These are phyloP conservation scores for Pyricularia sp. DNA, from an alignment of 2,329 filamentous ascomycete genomes.

Conservation along the genomic window DNA sequence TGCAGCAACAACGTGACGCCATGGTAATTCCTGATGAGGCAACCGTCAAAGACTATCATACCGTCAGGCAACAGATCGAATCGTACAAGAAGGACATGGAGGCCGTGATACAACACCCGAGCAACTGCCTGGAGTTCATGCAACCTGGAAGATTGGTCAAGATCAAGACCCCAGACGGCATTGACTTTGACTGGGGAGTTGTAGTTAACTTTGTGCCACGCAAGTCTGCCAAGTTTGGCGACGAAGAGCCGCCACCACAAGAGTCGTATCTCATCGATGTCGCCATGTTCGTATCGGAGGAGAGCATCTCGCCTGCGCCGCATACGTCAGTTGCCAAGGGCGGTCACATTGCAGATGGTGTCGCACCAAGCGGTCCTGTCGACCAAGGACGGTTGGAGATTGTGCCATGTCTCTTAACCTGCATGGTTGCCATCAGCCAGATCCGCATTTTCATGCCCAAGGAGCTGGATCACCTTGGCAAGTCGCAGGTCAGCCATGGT, in stretches of 20 bases:
- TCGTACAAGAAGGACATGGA: constrained; percentile 83
- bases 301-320: constrained; percentile 34
- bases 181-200: constrained; percentile 92
- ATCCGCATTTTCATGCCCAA: constrained; percentile 75
- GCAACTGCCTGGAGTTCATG: constrained; percentile 75
- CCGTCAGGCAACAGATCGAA: constrained; percentile 75
- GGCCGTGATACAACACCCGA: constrained; percentile 83
- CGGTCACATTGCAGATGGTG: constrained; percentile 50
- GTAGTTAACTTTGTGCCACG: constrained; percentile 66
- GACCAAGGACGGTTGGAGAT: constrained; percentile 67
- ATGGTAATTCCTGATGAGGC: constrained; percentile 78
- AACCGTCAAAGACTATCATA: constrained; percentile 90
- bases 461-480: constrained; percentile 60
- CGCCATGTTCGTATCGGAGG: constrained; percentile 51
- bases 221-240: constrained; percentile 50
- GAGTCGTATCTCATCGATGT: constrained; percentile 79
- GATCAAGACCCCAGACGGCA: constrained; percentile 64
- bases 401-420: constrained; percentile 78
- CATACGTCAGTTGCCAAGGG: constrained; percentile 16
- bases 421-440: constrained; percentile 76
- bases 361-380: constrained; percentile 52
- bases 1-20: constrained; percentile 66
- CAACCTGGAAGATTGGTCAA: constrained; percentile 81
- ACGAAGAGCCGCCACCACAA: constrained; percentile 62
- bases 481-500: constrained; percentile 56